Evolutionary conservation across 768 basidiomycete genomes (phyloP).

Genomic region (Peribolospora baueri): DNA sequence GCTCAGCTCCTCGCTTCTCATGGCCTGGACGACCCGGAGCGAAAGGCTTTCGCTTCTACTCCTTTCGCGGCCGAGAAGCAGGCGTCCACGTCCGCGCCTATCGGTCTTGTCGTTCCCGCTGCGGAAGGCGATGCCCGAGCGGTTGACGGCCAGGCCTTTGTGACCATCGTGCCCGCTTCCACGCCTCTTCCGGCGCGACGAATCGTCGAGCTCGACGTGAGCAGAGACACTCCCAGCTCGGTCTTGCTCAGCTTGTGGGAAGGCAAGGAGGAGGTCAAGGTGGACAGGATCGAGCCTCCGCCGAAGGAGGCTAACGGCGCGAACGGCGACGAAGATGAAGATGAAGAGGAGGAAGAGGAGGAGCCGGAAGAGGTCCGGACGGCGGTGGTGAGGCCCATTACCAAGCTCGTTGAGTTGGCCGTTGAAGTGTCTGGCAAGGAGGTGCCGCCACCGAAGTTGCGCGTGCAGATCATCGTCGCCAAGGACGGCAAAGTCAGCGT

Average conservation of each 20-base stretch:
- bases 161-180: conserved; percentile 11
- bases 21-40: conserved; percentile 6
- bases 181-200: conserved; percentile 22
- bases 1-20: conserved; percentile 18
- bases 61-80: conserved; percentile 11
- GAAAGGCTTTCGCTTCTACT: too few relatives aligned
- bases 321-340: conserved; percentile 6
- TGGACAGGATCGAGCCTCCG: conserved; percentile 8
- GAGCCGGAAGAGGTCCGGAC: conserved; percentile 16
- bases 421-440: conserved; percentile 5
- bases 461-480: conserved; percentile 11
- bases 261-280: conserved; percentile 12
- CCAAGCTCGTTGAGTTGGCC: conserved; percentile 10
- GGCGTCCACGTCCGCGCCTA: conserved; percentile 15
- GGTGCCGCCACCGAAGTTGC: conserved; percentile 4
- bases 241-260: conserved; percentile 18
- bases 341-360: conserved; percentile 11
- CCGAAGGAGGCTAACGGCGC: conserved; percentile 1
- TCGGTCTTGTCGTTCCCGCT: conserved; percentile 22
- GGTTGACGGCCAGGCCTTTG: conserved; percentile 9
- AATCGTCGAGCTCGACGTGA: conserved; percentile 20
- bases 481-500: conserved; percentile 10
- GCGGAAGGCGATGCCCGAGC: conserved; percentile 8
- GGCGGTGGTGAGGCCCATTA: conserved; percentile 10
- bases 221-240: conserved; percentile 14